These are phyloP conservation scores for Fagopyrum esculentum DNA, from an alignment of 148 eudicot species.

Conservation along the genomic window DNA sequence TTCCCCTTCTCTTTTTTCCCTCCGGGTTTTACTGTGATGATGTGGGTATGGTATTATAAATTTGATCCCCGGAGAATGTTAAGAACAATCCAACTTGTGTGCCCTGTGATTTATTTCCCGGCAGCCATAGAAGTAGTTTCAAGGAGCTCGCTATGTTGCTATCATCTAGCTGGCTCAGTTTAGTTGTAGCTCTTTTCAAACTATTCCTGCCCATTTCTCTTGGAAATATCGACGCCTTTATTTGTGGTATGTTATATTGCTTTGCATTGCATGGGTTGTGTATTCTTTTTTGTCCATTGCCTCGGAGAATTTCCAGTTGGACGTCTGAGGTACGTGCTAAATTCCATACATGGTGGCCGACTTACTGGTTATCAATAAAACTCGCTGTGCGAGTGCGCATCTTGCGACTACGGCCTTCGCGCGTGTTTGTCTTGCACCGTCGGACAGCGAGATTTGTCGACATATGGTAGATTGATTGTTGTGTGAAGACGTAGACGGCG, in stretches of 20 bases:
- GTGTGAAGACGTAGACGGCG: no score
- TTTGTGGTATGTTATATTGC: neutral
- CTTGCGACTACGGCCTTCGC: no score
- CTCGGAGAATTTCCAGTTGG: neutral
- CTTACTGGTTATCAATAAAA: no score
- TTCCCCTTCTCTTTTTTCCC: neutral
- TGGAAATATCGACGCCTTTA: neutral
- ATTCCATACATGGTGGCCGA: neutral
- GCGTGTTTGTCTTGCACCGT: no score
- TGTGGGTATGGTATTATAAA: neutral
- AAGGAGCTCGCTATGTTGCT: conserved; percentile 12
- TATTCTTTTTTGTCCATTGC: neutral
- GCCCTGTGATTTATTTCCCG: conserved; percentile 4
- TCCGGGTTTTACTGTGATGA: neutral
- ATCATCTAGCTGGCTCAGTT: neutral
- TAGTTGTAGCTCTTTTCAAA: neutral
- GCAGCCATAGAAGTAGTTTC: conserved; percentile 11
- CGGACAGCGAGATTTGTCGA: no score
- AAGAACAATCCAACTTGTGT: neutral
- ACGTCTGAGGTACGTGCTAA: neutral
- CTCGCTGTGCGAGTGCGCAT: neutral
- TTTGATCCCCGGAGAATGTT: neutral
- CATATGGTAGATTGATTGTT: no score
- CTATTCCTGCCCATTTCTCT: neutral
- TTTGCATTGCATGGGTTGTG: neutral